Evolutionary conservation across 805 yeast species (phyloP), one percentile per base, ranked within the genome.

Genomic region (Sungouiozyma ichnusensis): DNA sequence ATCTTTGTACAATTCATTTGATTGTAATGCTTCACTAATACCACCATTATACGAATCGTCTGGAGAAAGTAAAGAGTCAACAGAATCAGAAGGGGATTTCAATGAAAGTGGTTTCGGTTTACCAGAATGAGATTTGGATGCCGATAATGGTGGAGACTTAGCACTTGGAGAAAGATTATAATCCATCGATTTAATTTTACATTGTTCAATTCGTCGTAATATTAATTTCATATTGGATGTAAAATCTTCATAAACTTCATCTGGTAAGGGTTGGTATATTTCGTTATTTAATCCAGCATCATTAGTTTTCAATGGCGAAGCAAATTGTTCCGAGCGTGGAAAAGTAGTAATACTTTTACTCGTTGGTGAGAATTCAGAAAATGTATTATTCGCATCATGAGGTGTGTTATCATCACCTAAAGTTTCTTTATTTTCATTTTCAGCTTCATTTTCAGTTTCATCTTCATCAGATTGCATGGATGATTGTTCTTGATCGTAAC

Each of bases 201-300:
- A 58, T 27, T 49, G 46, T 33, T 58, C 63, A 2, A 60, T 34
- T 38, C 52, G 48, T 42, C 56, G 59, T 43, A 53, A 54, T 19
- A 58, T 50, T 7, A 53, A 24, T 18, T 45, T 47, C 11, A 55
- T 36, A n/a, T 50, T 54, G 5, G 43, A 37, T 16, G 45, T 42
- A 27, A 53, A 53, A 35, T 48, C 48, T 15, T 40, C 45, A 35
- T 50, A 53, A 4, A 48, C 43, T 37, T 49, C 52, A n/a, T 43
- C 40, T 1, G 60, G 53, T 27, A 53, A 33, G 9, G 57, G 55
- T 1, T 40, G 24, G 33, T 48, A 49, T 16, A 15, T 19, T 3
- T 40, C 19, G 16, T 36, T 20, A 17, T 27, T 33, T 4, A 11
- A 11, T 11, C 11, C 29, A 24, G 6, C 29, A 7, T 24, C 29